These are phyloP conservation scores for Gamarada debralockiae DNA, from an alignment of 495 filamentous ascomycete genomes.

Conservation along the genomic window DNA sequence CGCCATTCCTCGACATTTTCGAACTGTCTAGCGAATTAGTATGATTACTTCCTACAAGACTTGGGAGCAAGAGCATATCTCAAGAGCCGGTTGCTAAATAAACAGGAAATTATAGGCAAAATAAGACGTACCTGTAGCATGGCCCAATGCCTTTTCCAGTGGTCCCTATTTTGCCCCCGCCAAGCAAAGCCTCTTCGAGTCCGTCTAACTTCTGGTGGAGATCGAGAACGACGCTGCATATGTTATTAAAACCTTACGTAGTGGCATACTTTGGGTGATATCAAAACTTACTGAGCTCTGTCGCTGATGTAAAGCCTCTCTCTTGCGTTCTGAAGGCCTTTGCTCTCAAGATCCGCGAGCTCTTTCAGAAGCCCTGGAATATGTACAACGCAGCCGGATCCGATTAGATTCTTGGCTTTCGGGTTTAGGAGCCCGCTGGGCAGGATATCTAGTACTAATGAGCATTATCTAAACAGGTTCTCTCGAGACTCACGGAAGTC, in stretches of 20 bases:
- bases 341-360: conserved; percentile 61
- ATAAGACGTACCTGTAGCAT: too few species aligned
- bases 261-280: too few species aligned
- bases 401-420: conserved; percentile 76
- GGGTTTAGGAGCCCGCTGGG: conserved; percentile 73
- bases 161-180: conserved; percentile 51
- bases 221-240: conserved; percentile 79
- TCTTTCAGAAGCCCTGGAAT: conserved; percentile 87
- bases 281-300: too few species aligned
- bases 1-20: conserved; percentile 71
- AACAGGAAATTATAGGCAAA: too few species aligned
- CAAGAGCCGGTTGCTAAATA: too few species aligned
- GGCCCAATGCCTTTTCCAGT: conserved; percentile 70
- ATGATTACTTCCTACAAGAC: too few species aligned
- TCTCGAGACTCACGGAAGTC: conserved; percentile 54
- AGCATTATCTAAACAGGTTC: too few species aligned
- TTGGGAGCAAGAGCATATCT: too few species aligned
- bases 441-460: conserved; percentile 47
- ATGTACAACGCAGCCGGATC: conserved; percentile 81
- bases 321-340: conserved; percentile 63
- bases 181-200: conserved; percentile 73
- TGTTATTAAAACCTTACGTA: too few species aligned
- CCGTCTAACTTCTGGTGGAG: conserved; percentile 80
- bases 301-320: conserved; percentile 75
- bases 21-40: too few species aligned